Evolutionary conservation across 441 rosid species (phyloP).

Genomic region (Bruguiera hainesii): DNA sequence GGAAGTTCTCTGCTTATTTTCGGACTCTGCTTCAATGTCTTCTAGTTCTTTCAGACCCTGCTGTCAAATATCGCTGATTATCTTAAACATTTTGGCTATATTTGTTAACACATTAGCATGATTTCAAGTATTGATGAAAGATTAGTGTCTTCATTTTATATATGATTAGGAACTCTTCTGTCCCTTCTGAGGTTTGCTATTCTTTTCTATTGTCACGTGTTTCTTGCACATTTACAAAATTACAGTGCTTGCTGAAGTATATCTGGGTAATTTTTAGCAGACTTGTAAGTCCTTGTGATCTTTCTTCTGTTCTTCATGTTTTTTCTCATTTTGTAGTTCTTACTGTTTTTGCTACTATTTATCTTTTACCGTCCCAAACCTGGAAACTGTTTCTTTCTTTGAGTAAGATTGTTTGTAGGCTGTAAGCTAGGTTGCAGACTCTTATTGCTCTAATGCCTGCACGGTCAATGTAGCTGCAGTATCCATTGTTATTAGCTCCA

Average conservation of each 20-base stretch:
- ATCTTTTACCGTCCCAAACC: slow-evolving; percentile 8
- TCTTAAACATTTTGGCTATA: too few relatives aligned
- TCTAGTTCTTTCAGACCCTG: too few relatives aligned
- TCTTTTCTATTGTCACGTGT: slow-evolving; percentile 31
- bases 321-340: background rate
- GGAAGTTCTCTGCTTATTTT: too few relatives aligned
- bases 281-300: slow-evolving; percentile 54
- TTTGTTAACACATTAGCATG: too few relatives aligned
- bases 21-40: too few relatives aligned
- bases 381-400: background rate
- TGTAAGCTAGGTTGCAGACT: background rate
- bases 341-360: background rate
- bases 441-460: slow-evolving; percentile 5
- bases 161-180: too few relatives aligned
- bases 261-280: slow-evolving; percentile 70
- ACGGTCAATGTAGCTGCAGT: slow-evolving; percentile 41
- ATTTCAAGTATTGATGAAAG: background rate
- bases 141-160: background rate
- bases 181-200: too few relatives aligned
- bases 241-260: slow-evolving; percentile 90
- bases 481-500: slow-evolving; percentile 41
- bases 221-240: slow-evolving; percentile 68
- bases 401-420: slow-evolving; percentile 3
- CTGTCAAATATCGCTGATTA: too few relatives aligned
- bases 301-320: slow-evolving; percentile 10